These are phyloP conservation scores for Somion occarium DNA, from an alignment of 1,284 basidiomycete genomes.

Conservation along the genomic window DNA sequence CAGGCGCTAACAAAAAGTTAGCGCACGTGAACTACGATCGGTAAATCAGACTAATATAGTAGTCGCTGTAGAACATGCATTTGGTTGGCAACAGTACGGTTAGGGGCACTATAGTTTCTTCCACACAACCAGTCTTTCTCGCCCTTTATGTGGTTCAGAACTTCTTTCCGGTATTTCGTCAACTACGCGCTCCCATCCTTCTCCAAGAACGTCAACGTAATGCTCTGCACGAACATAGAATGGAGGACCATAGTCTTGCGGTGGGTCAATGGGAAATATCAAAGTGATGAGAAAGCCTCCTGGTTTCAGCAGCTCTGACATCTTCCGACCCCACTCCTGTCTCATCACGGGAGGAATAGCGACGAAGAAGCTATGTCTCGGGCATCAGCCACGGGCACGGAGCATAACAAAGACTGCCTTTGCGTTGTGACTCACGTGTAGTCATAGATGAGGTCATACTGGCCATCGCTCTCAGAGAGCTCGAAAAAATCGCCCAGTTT, in stretches of 20 bases:
- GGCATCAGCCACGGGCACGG: background rate
- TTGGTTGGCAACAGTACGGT: too few species aligned
- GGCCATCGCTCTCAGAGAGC: conserved; percentile 28
- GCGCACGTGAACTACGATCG: background rate
- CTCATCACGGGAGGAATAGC: conserved; percentile 58
- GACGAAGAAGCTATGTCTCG: conserved; percentile 66
- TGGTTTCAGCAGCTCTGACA: conserved; percentile 50
- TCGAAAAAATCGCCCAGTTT: conserved; percentile 52
- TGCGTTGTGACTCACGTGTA: conserved; percentile 48
- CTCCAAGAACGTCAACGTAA: conserved; percentile 49
- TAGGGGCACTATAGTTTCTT: conserved; percentile 23
- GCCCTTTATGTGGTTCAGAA: conserved; percentile 36
- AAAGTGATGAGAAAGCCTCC: conserved; percentile 60
- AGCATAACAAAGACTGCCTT: background rate
- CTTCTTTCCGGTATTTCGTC: conserved; percentile 43
- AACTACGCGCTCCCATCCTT: conserved; percentile 48
- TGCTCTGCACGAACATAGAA: conserved; percentile 55
- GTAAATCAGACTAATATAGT: background rate
- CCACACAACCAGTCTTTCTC: conserved; percentile 51
- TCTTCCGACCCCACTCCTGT: conserved; percentile 52
- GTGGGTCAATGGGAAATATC: conserved; percentile 48
- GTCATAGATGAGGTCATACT: conserved; percentile 60
- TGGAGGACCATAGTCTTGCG: conserved; percentile 53
- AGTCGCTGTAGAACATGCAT: background rate
- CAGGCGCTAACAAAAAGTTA: background rate